Base-by-base conservation (phyloP, 1,284 basidiomycete species). In the Tetrapyrgos nigripes region DNA sequence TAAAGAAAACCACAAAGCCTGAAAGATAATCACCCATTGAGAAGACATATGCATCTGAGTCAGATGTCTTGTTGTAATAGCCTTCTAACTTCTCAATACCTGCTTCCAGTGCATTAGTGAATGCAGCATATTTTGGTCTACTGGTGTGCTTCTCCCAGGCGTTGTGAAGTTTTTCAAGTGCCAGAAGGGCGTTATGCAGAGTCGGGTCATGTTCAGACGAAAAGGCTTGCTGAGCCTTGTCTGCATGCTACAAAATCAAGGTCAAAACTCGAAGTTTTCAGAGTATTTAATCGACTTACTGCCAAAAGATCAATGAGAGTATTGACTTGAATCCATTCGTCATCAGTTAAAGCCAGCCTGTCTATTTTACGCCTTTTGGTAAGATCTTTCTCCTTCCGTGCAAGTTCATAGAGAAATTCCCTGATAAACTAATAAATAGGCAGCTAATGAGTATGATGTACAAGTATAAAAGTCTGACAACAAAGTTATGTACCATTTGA, bases 171-270 rank as follows among this genome's bases (percentile, higher is more conserved):
- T 26, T 64, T 60, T 77, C 72, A 24, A 78, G 64, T 2, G 73
- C 70, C 0, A 76, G 75, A 28, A 79, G 62, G 50, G 64, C 74
- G 21, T 64, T 57, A 51, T 73, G 66, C 3, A 79, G 69, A 2
- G 70, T 70, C 2, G 70, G 64, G 5, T 55, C 52, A 2, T 60
- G 59, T 4, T 78, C 75, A 3, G 73, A 72, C 4, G 75, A 79
- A 59, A 80, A 80, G 0, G 66, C 62, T 19, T 79, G 78, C 54
- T 79, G 77, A 0, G 72, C 70, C 14, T 66, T 44, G 49, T 80
- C 70, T 2, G 77, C 70, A 60, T 68, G 62, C 77, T 79, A 55
- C 21, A 58, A 50, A 33, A 33, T 33, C 31, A 33, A 33, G 14
- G 14, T 33, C 31, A 33, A 33, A 33, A 8, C 35, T 27, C 27